Percentiles rank a stretch among this genome's conserved stretches.
These are phyloP conservation scores for Diaporthe ampelina DNA, from an alignment of 2,329 filamentous ascomycete genomes.

Conservation along the genomic window DNA sequence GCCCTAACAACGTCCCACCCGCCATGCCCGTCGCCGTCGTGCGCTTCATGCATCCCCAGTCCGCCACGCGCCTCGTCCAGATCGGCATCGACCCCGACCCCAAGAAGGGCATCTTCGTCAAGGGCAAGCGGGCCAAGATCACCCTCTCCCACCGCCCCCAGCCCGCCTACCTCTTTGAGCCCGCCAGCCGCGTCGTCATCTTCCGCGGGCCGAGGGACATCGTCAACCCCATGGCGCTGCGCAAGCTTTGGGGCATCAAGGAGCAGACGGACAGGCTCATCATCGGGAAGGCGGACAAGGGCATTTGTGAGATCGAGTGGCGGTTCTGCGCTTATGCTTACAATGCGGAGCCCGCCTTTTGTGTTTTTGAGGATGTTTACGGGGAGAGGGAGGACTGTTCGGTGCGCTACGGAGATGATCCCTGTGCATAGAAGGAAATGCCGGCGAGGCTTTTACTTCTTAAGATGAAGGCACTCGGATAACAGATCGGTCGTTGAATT, in stretches of 20 bases:
- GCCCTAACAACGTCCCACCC: not conserved
- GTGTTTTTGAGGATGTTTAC: conserved; percentile 1
- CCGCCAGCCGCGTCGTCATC: conserved; percentile 11
- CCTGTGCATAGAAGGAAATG: not conserved
- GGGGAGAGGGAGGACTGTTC: conserved; percentile 12
- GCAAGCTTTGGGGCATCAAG: conserved; percentile 24
- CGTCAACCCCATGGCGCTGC: conserved; percentile 1
- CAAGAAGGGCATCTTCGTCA: conserved; percentile 4
- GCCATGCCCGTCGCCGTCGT: conserved; percentile 26
- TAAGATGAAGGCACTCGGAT: not conserved
- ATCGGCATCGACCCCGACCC: not conserved
- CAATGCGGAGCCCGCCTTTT: conserved; percentile 19
- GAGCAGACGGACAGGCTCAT: conserved; percentile 24
- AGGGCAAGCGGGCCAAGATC: not conserved
- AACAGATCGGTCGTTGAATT: no score
- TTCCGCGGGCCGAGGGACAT: conserved; percentile 20
- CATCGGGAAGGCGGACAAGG: not conserved
- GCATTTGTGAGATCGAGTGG: conserved; percentile 26
- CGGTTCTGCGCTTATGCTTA: conserved; percentile 21
- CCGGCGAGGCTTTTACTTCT: no score
- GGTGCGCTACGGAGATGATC: conserved; percentile 13
- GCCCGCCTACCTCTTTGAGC: conserved; percentile 1
- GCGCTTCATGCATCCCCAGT: conserved; percentile 22
- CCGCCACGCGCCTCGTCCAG: conserved; percentile 20
- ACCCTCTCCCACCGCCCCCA: not conserved